These are phyloP conservation scores for Phialemonium atrogriseum DNA, from an alignment of 2,329 filamentous ascomycete species.

Conservation along the genomic window DNA sequence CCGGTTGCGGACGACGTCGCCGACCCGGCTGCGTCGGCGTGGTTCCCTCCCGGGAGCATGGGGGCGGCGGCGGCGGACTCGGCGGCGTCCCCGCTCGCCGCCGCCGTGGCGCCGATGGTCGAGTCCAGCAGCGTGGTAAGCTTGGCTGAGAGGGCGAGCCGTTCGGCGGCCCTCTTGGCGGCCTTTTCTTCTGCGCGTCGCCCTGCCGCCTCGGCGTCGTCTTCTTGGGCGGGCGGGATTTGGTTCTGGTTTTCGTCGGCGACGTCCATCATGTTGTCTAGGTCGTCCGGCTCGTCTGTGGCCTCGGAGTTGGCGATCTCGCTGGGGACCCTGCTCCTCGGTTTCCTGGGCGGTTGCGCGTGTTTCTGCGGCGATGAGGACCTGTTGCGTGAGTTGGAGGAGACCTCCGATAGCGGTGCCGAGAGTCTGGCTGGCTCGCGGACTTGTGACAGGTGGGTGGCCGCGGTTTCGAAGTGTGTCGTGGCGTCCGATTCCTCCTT, in stretches of 20 bases:
- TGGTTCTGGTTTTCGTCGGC: slow-evolving; percentile 11
- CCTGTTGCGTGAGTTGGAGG: slow-evolving; percentile 32
- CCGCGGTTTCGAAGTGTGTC: slow-evolving; percentile 14
- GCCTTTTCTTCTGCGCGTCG: slow-evolving; percentile 9
- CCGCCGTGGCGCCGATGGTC: slow-evolving; percentile 10
- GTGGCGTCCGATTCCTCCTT: slow-evolving; percentile 8
- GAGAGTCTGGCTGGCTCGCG: slow-evolving; percentile 14
- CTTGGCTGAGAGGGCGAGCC: slow-evolving; percentile 31
- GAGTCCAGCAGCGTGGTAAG: slow-evolving; percentile 34
- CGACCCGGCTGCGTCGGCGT: too few relatives aligned
- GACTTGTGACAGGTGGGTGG: slow-evolving; percentile 10
- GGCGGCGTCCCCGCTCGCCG: too few relatives aligned
- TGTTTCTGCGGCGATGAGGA: slow-evolving; percentile 23
- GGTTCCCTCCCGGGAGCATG: too few relatives aligned
- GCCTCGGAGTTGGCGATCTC: slow-evolving; percentile 37
- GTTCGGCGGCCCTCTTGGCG: slow-evolving; percentile 22
- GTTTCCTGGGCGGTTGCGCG: slow-evolving; percentile 12
- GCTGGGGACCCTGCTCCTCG: slow-evolving; percentile 24
- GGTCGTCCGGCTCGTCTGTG: slow-evolving; percentile 15
- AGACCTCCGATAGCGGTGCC: slow-evolving; percentile 31
- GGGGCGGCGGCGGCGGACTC: slow-evolving; percentile 8
- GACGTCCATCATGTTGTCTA: slow-evolving; percentile 10
- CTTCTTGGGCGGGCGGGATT: slow-evolving; percentile 2
- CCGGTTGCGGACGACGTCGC: too few relatives aligned
- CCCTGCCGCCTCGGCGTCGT: slow-evolving; percentile 4